Conservation (phyloP, 2,329 filamentous ascomycete species). For the Thyridium curvatum region DNA sequence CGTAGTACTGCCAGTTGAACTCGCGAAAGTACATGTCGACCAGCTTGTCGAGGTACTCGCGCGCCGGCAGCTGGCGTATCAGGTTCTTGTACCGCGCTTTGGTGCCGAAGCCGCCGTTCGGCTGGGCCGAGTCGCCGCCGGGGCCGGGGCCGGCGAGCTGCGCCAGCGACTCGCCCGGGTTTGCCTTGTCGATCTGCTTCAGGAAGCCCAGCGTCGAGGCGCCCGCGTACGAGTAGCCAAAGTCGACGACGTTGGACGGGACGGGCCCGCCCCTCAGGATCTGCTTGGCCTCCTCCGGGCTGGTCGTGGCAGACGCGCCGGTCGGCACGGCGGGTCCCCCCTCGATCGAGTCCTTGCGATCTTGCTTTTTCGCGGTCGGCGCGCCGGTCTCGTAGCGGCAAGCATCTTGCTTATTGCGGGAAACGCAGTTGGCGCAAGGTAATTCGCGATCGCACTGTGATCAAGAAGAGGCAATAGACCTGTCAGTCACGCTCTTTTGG, state of each 20-base stretch:
- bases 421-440: conserved; percentile 54
- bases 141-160: conserved; percentile 16
- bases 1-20: conserved; percentile 54
- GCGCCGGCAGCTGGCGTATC: conserved; percentile 50
- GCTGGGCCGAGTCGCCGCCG: conserved; percentile 15
- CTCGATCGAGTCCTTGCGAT: conserved; percentile 15
- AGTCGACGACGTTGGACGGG: conserved; percentile 36
- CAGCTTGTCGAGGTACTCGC: conserved; percentile 47
- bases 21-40: conserved; percentile 48
- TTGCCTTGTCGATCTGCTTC: conserved; percentile 44
- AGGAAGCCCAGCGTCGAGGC: conserved; percentile 50
- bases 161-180: conserved; percentile 24
- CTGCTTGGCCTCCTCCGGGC: neutral
- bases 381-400: conserved; percentile 51
- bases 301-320: conserved; percentile 7
- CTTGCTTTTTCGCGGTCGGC: conserved; percentile 31
- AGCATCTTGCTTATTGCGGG: conserved; percentile 47
- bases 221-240: conserved; percentile 47
- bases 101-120: conserved; percentile 31
- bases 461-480: neutral
- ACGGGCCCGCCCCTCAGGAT: conserved; percentile 22
- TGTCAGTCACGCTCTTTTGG: no score
- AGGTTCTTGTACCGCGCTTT: conserved; percentile 53
- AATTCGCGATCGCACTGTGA: conserved; percentile 50
- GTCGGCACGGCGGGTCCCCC: no score